Evolutionary conservation across 2,329 filamentous ascomycete genomes (phyloP), one percentile per base, ranked within the genome.

Genomic region (Rugonectria rugulosa): DNA sequence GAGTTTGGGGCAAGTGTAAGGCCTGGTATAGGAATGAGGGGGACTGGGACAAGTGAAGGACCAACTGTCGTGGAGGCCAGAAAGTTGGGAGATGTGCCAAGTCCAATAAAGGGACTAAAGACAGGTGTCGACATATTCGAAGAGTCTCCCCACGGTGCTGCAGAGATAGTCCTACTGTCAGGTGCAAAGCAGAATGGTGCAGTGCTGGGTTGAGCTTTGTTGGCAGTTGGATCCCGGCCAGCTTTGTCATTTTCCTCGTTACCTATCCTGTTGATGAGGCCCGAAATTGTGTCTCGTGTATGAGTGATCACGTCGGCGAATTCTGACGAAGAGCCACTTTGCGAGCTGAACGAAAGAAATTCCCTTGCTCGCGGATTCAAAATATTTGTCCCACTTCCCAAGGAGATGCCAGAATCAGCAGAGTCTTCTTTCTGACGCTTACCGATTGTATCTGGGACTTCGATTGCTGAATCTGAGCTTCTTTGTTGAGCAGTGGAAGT

Each of bases 291-390:
- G 7, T 15, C 36, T 19, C 11, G 20, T 9, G 3, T 8, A 14
- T 14, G 21, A 27, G 8, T 43, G 21, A 6, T 4, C 23, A 26
- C 14, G 11, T 37, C 14, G 14, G 26, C 40, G 6, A 40, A 40
- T 21, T 27, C 26, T 21, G 24, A 7, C 5, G 29, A 9, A 8
- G 17, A 14, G 2, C 53, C 14, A 11, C 52, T 51, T 14, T 37
- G 43, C 10, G 38, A 47, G 11, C 43, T 59, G 24, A 72, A 64
- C 1, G 71, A 73, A 8, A 73, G 57, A 43, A 73, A 73, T 37
- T 73, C 71, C 50, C 71, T 68, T 32, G 71, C 71, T 54, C 62
- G 68, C 5, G 71, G 71, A 38, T 73, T 73, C 57, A 72, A 59
- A 1, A 57, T 62, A 19, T 58, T 61, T 17, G 53, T 47, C 56